Conservation (phyloP, 2,329 filamentous ascomycete species). For the Paramyrothecium sp. region DNA sequence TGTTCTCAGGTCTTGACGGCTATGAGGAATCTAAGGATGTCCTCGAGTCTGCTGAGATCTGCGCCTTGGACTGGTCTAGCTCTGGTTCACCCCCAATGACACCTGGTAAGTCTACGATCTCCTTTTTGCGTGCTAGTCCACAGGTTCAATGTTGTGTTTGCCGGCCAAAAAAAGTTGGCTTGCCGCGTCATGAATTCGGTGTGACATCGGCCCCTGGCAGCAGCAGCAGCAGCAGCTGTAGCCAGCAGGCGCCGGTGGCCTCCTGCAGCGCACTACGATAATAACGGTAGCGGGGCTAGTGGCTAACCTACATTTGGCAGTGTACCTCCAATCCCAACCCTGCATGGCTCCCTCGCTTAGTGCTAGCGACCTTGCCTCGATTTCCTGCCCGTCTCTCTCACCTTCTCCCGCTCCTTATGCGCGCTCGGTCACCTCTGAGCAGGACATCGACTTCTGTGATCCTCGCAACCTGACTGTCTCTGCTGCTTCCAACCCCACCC, state of each 20-base stretch:
- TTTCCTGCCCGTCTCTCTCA: slow-evolving; percentile 78
- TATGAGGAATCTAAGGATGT: slow-evolving; percentile 66
- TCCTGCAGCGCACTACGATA: neutral
- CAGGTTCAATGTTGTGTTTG: too few relatives aligned
- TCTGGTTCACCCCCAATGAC: slow-evolving; percentile 83
- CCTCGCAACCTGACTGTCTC: slow-evolving; percentile 83
- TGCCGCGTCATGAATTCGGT: slow-evolving; percentile 10
- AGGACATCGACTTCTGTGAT: slow-evolving; percentile 84
- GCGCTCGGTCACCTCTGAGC: slow-evolving; percentile 64
- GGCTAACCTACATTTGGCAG: slow-evolving; percentile 39
- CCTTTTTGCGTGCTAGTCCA: too few relatives aligned
- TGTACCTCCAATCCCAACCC: slow-evolving; percentile 48
- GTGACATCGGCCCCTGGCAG: neutral
- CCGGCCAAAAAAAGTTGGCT: neutral
- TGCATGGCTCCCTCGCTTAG: slow-evolving; percentile 58
- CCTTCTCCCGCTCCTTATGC: slow-evolving; percentile 82
- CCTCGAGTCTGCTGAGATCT: slow-evolving; percentile 70
- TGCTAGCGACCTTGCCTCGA: slow-evolving; percentile 71
- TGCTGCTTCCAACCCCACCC: slow-evolving; percentile 45
- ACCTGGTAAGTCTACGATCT: slow-evolving; percentile 68
- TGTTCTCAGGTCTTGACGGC: slow-evolving; percentile 71
- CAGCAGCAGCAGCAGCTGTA: neutral
- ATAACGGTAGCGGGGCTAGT: slow-evolving; percentile 18
- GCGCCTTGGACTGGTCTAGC: slow-evolving; percentile 75
- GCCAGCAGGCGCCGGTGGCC: neutral